Evolutionary conservation across 202 grass and related monocot genomes (phyloP).

Genomic region (Saccharum hybrid): DNA sequence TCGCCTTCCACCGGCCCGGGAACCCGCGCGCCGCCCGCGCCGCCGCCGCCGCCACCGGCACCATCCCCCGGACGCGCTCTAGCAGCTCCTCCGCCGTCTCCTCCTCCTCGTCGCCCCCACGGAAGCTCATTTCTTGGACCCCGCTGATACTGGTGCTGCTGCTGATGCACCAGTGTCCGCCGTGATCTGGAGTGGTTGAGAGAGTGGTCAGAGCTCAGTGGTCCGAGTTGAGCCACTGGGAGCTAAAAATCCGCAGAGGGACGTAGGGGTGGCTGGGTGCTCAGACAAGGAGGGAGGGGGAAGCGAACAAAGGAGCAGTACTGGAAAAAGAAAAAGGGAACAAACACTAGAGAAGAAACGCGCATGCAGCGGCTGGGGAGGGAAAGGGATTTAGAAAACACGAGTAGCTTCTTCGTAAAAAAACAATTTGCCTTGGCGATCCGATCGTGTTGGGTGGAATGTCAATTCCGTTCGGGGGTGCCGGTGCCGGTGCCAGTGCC

Average conservation of each 20-base stretch:
- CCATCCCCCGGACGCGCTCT: conserved; percentile 49
- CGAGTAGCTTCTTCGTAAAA: neutral
- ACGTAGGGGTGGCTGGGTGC: neutral
- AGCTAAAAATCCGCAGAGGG: too few species aligned
- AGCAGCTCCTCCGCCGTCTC: conserved; percentile 58
- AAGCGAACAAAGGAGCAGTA: conserved; percentile 21
- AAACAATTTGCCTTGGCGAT: neutral
- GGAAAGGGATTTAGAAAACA: too few species aligned
- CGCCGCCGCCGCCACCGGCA: conserved; percentile 44
- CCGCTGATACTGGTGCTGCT: neutral
- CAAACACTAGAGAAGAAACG: conserved; percentile 25
- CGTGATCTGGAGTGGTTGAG: conserved; percentile 42
- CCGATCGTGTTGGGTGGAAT: neutral
- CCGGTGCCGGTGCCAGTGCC: neutral
- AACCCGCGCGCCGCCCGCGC: conserved; percentile 55
- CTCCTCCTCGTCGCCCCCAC: conserved; percentile 8
- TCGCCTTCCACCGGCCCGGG: conserved; percentile 72
- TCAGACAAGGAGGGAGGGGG: neutral
- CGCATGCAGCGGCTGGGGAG: neutral
- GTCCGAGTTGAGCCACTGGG: neutral
- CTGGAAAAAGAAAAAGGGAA: neutral
- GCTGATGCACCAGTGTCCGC: neutral
- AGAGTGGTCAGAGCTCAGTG: neutral
- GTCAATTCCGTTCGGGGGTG: neutral
- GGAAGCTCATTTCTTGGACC: conserved; percentile 34